Evolutionary conservation across 148 eudicot species (phyloP), one percentile per base, ranked within the genome.

Genomic region (Chenopodium formosanum): DNA sequence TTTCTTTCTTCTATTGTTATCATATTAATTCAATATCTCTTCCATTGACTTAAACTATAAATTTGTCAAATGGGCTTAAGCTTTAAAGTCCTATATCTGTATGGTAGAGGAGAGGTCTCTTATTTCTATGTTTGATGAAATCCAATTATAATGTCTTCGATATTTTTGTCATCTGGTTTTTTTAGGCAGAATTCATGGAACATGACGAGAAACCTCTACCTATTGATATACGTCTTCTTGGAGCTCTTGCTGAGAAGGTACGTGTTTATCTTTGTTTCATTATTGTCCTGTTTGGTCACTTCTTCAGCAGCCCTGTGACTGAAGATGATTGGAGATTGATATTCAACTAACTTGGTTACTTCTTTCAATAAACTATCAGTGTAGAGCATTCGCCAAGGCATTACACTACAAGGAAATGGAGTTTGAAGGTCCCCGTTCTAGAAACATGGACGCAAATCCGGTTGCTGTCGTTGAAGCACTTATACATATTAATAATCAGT

Each of bases 361-460:
- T 50, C 34, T n/a, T 58, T 78, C 60, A 69, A 62, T 75, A 63
- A 67, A 46, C 78, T 85, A 73, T 82, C 90, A 97, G 99, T 94
- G 99, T 86, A 92, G 97, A 85, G 99, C 97, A 85, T 97, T 94
- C 86, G 98, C 99, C 29, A 97, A 97, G 91, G 99, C 97, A 84
- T 89, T 97, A 86, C 99, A 94, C 81, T 97, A 97, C 74, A 97
- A 92, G 78, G 99, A 97, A 87, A 97, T 97, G 99, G 99, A 97
- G 82, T 97, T 97, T 87, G 98, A 97, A 86, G 97, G 98, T 86
- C 93, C 98, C 22, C 93, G 90, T 67, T 89, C 95, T 31, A 90
- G 92, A 75, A 93, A 88, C 88, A 95, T 91, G 98, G 99, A 94
- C 79, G 93, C 91, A 25, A 89, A 94, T 76, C 94, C 98, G 52